These are phyloP conservation scores for Xylaria flabelliformis DNA, from an alignment of 495 filamentous ascomycete genomes.

Conservation along the genomic window DNA sequence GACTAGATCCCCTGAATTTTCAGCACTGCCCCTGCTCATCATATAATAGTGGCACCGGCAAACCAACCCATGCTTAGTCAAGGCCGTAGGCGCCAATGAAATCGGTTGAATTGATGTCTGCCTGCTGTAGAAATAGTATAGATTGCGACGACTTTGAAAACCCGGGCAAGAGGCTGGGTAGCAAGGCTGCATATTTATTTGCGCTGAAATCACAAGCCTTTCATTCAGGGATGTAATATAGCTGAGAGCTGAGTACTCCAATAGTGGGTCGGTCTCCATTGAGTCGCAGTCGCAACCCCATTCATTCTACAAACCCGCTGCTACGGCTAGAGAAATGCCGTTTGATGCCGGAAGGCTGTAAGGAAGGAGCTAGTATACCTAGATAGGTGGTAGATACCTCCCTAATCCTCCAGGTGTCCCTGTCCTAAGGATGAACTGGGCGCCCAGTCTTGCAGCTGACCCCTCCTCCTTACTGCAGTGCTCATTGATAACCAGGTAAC, in stretches of 20 bases:
- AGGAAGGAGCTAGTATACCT: neutral
- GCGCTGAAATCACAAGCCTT: neutral
- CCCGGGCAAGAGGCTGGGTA: neutral
- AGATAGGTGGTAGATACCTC: neutral
- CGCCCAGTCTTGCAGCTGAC: conserved; percentile 16
- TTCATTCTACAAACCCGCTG: neutral
- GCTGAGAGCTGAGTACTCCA: neutral
- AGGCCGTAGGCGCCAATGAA: neutral
- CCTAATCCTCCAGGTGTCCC: neutral
- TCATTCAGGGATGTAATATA: neutral
- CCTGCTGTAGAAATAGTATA: neutral
- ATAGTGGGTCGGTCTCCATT: neutral
- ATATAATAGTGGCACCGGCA: neutral
- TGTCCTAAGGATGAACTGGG: neutral
- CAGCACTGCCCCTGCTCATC: neutral
- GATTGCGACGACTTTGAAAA: neutral
- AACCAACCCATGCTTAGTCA: neutral
- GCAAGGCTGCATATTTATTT: neutral
- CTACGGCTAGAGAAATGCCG: neutral
- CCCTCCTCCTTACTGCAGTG: neutral
- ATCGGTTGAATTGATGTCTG: neutral
- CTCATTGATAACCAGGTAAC: neutral
- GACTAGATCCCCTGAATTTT: neutral
- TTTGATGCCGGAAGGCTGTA: conserved; percentile 6
- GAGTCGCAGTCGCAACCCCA: neutral